Evolutionary conservation across 306 rosid species (phyloP), one percentile per base, ranked within the genome.

Genomic region (Acacia confusa): DNA sequence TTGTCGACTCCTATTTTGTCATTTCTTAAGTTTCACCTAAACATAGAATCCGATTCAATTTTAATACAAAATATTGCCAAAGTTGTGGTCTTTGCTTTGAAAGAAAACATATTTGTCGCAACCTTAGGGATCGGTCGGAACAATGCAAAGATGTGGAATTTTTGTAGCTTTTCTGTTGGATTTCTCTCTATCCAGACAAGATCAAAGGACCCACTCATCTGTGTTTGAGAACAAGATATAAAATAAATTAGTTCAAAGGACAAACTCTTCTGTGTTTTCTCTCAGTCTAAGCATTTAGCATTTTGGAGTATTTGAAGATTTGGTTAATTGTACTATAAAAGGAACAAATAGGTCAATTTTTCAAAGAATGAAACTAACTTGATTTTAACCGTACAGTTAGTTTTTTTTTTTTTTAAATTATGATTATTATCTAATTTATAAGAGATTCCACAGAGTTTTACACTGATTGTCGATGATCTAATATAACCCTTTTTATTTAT

Each of bases 91-190:
- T 70, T 41, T 67, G 27, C 17, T 50, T 72, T 73, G 65, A 50
- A 52, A 52, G 65, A 30, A 20, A 32, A 25, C 45, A 17, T 19
- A 4, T 79, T 57, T 58, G 71, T 70, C 61, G 4, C 43, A 15
- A 70, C 48, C 71, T 70, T 53, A 27, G 70, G 12, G 34, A n/a
- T n/a, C 70, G 45, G 74, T 77, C 48, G 32, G 9, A 64, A 53
- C 32, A 53, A 73, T 24, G 64, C 60, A 69, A 38, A 4, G 27
- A 14, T 2, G 7, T 43, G 69, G 70, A 69, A 4, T 48, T 79
- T 70, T 45, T 71, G 76, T 16, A 71, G 41, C 25, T 47, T 36
- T 72, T 47, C 76, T 47, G 16, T 72, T 27, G 60, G 61, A 47
- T 28, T 47, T 72, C 19, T 24, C 40, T 36, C 43, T 13, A 44